A percentile compares a stretch with the other conserved stretches of the same genome.
Conservation (phyloP, 768 basidiomycete species). For the Amanita inopinata region DNA sequence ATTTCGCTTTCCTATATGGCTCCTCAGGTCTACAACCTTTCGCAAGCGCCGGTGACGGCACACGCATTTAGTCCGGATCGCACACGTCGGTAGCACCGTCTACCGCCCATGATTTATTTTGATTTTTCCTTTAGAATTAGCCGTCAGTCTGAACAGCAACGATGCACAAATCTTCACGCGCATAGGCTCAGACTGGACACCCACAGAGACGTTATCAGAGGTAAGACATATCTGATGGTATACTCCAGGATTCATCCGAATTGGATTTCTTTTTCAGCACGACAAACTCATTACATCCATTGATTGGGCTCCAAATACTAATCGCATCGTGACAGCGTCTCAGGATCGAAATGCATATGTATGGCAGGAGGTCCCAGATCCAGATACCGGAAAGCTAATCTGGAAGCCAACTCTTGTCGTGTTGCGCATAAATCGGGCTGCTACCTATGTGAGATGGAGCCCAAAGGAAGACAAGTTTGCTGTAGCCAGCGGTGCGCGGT, state of each 20-base stretch:
- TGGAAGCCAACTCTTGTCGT: slow-evolving; percentile 99
- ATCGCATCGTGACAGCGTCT: slow-evolving; percentile 97
- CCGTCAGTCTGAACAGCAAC: slow-evolving; percentile 83
- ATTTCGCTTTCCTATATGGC: slow-evolving; percentile 28
- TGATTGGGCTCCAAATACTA: slow-evolving; percentile 96
- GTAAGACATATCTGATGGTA: slow-evolving; percentile 28
- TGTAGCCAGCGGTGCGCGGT: slow-evolving; percentile 94
- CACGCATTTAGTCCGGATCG: slow-evolving; percentile 90
- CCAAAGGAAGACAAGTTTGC: slow-evolving; percentile 98
- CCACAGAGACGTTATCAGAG: slow-evolving; percentile 76
- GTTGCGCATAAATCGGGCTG: slow-evolving; percentile 90
- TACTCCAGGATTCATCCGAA: not conserved
- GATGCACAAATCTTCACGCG: slow-evolving; percentile 76
- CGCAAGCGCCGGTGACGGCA: slow-evolving; percentile 78
- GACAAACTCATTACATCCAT: slow-evolving; percentile 97
- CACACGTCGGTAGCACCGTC: slow-evolving; percentile 47
- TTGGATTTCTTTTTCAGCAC: slow-evolving; percentile 44
- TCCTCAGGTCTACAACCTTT: slow-evolving; percentile 68
- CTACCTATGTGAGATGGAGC: slow-evolving; percentile 93
- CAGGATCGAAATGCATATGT: slow-evolving; percentile 99
- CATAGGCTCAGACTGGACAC: slow-evolving; percentile 57
- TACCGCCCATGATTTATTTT: slow-evolving; percentile 1
- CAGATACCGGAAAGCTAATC: slow-evolving; percentile 53
- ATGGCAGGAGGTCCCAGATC: slow-evolving; percentile 79
- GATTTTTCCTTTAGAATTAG: slow-evolving; percentile 54